These are phyloP conservation scores for Aspergillus sp. DNA, from an alignment of 2,329 filamentous ascomycete genomes.

Conservation along the genomic window DNA sequence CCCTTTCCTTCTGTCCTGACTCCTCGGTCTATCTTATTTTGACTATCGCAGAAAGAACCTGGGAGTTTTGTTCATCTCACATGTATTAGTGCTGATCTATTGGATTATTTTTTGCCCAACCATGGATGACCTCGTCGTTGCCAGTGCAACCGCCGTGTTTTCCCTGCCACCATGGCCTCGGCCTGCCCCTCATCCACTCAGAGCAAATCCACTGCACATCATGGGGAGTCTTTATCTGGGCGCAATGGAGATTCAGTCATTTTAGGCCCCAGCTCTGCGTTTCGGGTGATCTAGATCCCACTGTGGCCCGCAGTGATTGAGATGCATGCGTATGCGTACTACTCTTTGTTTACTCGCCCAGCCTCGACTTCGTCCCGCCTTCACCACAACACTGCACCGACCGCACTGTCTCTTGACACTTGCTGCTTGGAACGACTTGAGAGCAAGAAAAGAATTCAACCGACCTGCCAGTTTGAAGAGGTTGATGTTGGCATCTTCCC, in stretches of 20 bases:
- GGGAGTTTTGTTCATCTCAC: too few relatives aligned
- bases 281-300: slow-evolving; percentile 12
- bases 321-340: slow-evolving; percentile 4
- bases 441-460: not conserved
- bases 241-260: slow-evolving; percentile 12
- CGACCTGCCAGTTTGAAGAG: not conserved
- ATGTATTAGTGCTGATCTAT: not conserved
- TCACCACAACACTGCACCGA: slow-evolving; percentile 2
- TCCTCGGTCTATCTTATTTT: not conserved
- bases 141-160: slow-evolving; percentile 24
- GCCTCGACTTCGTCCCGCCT: not conserved
- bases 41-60: too few relatives aligned
- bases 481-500: slow-evolving; percentile 12
- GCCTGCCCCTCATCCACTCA: slow-evolving; percentile 18
- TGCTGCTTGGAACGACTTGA: not conserved
- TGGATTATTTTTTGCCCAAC: not conserved
- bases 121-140: slow-evolving; percentile 14
- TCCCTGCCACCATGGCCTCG: slow-evolving; percentile 6
- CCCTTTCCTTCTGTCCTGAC: not conserved
- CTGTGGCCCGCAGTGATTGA: slow-evolving; percentile 7
- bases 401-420: not conserved
- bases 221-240: slow-evolving; percentile 10
- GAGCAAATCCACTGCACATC: slow-evolving; percentile 1
- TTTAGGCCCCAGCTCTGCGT: slow-evolving; percentile 6
- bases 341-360: slow-evolving; percentile 12